Conservation (phyloP, 2,329 filamentous ascomycete species). For the Aspergillus udagawae region DNA sequence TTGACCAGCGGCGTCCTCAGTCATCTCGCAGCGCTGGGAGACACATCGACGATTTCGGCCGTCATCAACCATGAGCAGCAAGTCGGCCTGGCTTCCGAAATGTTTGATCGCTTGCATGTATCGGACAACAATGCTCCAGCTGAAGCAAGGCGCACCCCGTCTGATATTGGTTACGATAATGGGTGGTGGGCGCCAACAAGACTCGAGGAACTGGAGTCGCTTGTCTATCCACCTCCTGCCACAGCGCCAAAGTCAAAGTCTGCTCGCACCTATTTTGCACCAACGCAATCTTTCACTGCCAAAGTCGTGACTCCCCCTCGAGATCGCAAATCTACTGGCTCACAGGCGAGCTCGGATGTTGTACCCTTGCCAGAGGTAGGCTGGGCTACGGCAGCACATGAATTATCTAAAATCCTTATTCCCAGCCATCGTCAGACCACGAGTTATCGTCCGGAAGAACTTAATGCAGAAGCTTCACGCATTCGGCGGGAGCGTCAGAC, state of each 20-base stretch:
- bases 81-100: slow-evolving; percentile 53
- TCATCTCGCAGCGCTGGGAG: slow-evolving; percentile 72
- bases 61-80: slow-evolving; percentile 18
- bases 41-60: slow-evolving; percentile 47
- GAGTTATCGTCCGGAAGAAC: slow-evolving; percentile 74
- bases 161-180: slow-evolving; percentile 54
- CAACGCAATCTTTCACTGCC: slow-evolving; percentile 81
- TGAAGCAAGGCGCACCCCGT: slow-evolving; percentile 5
- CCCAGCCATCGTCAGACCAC: slow-evolving; percentile 69
- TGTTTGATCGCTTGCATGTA: slow-evolving; percentile 45
- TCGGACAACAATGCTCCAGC: slow-evolving; percentile 9
- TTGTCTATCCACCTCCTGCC: slow-evolving; percentile 51
- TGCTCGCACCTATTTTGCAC: slow-evolving; percentile 73
- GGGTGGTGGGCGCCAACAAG: slow-evolving; percentile 66
- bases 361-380: slow-evolving; percentile 76
- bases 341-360: slow-evolving; percentile 49
- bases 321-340: slow-evolving; percentile 39
- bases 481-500: slow-evolving; percentile 63
- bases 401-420: slow-evolving; percentile 77
- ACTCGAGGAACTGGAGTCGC: slow-evolving; percentile 65
- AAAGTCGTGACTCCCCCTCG: slow-evolving; percentile 69
- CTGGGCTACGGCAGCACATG: slow-evolving; percentile 80
- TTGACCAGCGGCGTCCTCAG: slow-evolving; percentile 83
- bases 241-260: slow-evolving; percentile 52
- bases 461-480: slow-evolving; percentile 65